Percentiles rank a stretch among this genome's conserved stretches.
Conservation (phyloP, 2,329 filamentous ascomycete genomes). For the Chaetoscypha palmicola region DNA sequence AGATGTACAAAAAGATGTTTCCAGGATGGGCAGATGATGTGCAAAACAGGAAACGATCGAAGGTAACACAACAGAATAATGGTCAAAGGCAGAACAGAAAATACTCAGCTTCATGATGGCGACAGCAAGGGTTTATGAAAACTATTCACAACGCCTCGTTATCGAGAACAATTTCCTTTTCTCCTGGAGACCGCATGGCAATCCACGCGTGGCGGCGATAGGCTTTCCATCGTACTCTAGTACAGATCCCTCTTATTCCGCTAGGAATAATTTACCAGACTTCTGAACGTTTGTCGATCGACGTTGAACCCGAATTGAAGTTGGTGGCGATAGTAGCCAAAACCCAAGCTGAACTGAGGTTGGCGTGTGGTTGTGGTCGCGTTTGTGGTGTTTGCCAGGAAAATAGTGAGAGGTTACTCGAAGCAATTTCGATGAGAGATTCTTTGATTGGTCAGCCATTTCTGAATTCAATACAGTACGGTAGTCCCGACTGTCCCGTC, state of each 20-base stretch:
- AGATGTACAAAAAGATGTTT: neutral
- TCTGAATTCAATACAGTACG: neutral
- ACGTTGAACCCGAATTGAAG: neutral
- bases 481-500: neutral
- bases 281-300: neutral
- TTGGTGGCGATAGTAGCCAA: neutral
- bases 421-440: neutral
- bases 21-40: neutral
- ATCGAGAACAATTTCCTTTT: too few relatives aligned
- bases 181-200: neutral
- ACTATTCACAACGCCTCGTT: too few relatives aligned
- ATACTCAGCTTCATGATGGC: too few relatives aligned
- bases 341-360: neutral
- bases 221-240: neutral
- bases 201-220: neutral
- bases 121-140: too few relatives aligned
- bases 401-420: neutral
- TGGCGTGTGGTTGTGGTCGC: neutral
- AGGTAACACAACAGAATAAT: neutral
- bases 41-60: neutral
- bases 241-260: neutral
- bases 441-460: neutral
- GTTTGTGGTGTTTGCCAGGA: neutral
- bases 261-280: neutral
- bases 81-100: too few relatives aligned